A percentile compares a stretch with the other conserved stretches of the same genome.
Evolutionary conservation across 352 stramenopile species (phyloP).

Genomic region (Globisporangium okanoganense): DNA sequence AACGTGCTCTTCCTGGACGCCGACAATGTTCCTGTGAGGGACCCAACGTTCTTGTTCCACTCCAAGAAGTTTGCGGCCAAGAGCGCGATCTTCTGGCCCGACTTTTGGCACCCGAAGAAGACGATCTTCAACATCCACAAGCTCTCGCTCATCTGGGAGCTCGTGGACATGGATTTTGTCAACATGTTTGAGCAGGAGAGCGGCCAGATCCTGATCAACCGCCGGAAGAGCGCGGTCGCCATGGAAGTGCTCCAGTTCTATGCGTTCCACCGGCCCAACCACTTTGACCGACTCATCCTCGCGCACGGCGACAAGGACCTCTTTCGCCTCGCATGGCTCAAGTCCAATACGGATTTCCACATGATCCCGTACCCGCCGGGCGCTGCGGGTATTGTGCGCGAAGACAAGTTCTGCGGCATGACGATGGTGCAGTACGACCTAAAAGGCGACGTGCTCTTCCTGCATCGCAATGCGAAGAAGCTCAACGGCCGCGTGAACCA

Average conservation of each 20-base stretch:
- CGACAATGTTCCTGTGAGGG: slow-evolving; percentile 57
- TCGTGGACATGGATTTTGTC: slow-evolving; percentile 54
- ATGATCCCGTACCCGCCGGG: slow-evolving; percentile 57
- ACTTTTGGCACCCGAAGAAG: slow-evolving; percentile 70
- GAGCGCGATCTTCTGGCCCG: slow-evolving; percentile 71
- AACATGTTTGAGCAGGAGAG: slow-evolving; percentile 84
- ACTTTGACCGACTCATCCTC: slow-evolving; percentile 57
- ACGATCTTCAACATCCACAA: slow-evolving; percentile 72
- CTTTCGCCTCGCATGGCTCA: slow-evolving; percentile 78
- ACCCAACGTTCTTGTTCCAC: slow-evolving; percentile 67
- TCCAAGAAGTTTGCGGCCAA: slow-evolving; percentile 32
- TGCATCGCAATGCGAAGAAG: slow-evolving; percentile 75
- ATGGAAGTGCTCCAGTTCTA: slow-evolving; percentile 64
- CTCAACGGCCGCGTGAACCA: slow-evolving; percentile 46
- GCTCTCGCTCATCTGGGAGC: slow-evolving; percentile 55
- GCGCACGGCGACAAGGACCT: slow-evolving; percentile 79
- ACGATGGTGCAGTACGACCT: slow-evolving; percentile 74
- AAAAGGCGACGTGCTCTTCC: slow-evolving; percentile 50
- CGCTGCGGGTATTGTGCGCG: slow-evolving; percentile 30
- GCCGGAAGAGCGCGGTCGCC: slow-evolving; percentile 26
- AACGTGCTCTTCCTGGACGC: slow-evolving; percentile 75
- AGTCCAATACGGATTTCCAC: slow-evolving; percentile 48
- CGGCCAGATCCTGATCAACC: slow-evolving; percentile 68
- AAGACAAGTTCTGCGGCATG: slow-evolving; percentile 60
- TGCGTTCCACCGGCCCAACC: slow-evolving; percentile 48